Percentiles rank a stretch among this genome's conserved stretches.
phyloP scores from a whole-genome alignment of 176 grass and related monocot genomes.

The Oropetium thomaeum region DNA sequence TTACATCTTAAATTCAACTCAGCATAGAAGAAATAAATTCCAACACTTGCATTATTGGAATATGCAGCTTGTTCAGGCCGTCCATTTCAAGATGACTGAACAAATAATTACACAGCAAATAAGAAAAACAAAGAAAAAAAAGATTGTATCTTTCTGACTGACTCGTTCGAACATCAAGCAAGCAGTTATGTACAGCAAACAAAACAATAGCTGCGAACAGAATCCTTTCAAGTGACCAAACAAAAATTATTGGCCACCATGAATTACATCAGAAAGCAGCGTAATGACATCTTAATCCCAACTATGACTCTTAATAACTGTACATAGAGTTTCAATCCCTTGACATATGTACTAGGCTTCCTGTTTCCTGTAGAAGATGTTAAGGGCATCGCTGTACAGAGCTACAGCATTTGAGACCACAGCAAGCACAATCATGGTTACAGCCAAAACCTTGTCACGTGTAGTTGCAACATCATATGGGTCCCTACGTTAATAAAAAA shows the following conservation, averaged over 20 bases:
- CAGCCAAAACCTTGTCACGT: conserved; percentile 63
- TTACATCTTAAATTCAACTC: neutral
- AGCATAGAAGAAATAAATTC: neutral
- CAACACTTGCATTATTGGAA: conserved; percentile 7
- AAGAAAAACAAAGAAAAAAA: no score
- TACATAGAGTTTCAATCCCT: conserved; percentile 5
- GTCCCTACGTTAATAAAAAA: conserved; percentile 48
- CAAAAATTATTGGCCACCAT: conserved; percentile 34
- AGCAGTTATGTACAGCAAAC: neutral
- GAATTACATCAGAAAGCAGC: conserved; percentile 3
- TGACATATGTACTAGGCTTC: conserved; percentile 38
- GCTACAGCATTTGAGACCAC: conserved; percentile 68
- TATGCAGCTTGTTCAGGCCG: neutral
- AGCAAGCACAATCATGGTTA: conserved; percentile 81
- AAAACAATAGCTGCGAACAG: conserved; percentile 12
- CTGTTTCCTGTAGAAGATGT: conserved; percentile 62
- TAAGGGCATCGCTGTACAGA: conserved; percentile 57
- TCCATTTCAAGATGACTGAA: neutral
- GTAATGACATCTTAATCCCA: neutral
- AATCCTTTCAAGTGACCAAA: conserved; percentile 25
- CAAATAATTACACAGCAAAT: neutral
- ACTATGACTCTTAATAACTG: conserved; percentile 15
- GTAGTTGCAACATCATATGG: conserved; percentile 58
- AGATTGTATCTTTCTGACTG: neutral
- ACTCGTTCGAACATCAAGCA: conserved; percentile 3